Percentiles rank a stretch among this genome's conserved stretches.
These are phyloP conservation scores for Simplicillium aogashimaense DNA, from an alignment of 2,329 filamentous ascomycete genomes.

Conservation along the genomic window DNA sequence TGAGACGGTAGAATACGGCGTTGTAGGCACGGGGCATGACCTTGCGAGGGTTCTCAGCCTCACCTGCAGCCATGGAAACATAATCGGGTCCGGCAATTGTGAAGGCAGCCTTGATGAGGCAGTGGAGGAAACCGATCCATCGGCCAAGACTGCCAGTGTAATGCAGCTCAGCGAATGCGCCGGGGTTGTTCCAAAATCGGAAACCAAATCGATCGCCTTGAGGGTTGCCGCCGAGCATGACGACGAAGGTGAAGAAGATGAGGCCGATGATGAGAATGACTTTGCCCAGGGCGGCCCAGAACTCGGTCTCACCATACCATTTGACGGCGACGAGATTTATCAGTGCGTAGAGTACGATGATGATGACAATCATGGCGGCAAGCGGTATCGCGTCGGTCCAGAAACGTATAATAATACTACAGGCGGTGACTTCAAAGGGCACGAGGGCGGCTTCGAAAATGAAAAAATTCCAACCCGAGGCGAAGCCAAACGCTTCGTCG, in stretches of 20 bases:
- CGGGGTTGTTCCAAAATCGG: constrained; percentile 54
- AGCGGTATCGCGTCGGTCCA: constrained; percentile 53
- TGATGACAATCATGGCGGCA: constrained; percentile 50
- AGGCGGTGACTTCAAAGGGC: constrained; percentile 58
- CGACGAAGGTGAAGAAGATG: constrained; percentile 68
- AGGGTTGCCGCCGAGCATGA: constrained; percentile 77
- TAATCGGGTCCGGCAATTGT: constrained; percentile 61
- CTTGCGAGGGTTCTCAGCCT: constrained; percentile 59
- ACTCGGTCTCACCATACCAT: constrained; percentile 71
- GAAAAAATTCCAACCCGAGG: constrained; percentile 67
- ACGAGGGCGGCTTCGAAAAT: constrained; percentile 58
- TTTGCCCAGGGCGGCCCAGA: constrained; percentile 63
- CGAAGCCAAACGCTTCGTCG: constrained; percentile 65
- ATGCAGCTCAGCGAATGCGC: constrained; percentile 59
- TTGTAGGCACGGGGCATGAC: constrained; percentile 68
- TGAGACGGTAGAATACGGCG: constrained; percentile 69
- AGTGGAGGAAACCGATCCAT: constrained; percentile 68
- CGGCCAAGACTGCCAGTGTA: constrained; percentile 55
- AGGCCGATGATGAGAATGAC: constrained; percentile 62
- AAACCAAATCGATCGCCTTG: constrained; percentile 63
- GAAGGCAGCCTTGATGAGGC: constrained; percentile 61
- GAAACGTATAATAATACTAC: constrained; percentile 52
- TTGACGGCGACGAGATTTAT: constrained; percentile 67
- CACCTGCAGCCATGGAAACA: constrained; percentile 58
- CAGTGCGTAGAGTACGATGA: constrained; percentile 31